phyloP scores from a whole-genome alignment of 1,284 basidiomycete species.

The Fomitopsis betulina region DNA sequence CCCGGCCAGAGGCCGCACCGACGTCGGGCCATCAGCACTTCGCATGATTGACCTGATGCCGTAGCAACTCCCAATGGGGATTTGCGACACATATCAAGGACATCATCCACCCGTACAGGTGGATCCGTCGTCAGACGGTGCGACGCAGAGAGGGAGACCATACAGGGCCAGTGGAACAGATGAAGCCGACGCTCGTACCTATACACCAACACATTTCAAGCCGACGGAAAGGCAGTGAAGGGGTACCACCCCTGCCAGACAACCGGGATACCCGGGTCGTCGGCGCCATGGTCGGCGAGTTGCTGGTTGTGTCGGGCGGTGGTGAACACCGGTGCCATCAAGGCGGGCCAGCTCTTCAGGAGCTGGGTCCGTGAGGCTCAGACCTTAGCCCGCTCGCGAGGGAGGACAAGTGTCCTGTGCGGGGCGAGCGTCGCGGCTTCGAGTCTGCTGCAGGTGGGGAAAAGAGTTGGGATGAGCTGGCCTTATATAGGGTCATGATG shows the following conservation, averaged over 20 bases:
- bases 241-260: neutral
- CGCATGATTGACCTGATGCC: neutral
- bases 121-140: slow-evolving; percentile 19
- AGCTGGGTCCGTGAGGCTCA: slow-evolving; percentile 43
- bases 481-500: neutral
- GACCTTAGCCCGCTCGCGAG: slow-evolving; percentile 56
- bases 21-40: neutral
- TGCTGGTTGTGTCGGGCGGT: slow-evolving; percentile 42
- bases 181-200: slow-evolving; percentile 20
- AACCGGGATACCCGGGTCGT: neutral
- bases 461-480: neutral
- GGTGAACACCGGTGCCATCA: slow-evolving; percentile 39
- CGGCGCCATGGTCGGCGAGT: slow-evolving; percentile 19
- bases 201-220: slow-evolving; percentile 24
- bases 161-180: neutral
- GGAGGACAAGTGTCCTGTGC: slow-evolving; percentile 30
- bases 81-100: neutral
- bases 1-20: slow-evolving; percentile 2
- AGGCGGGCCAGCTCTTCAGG: slow-evolving; percentile 36
- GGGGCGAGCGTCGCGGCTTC: slow-evolving; percentile 49
- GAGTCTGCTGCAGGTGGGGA: slow-evolving; percentile 25
- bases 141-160: slow-evolving; percentile 18
- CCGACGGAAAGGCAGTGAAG: neutral
- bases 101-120: neutral
- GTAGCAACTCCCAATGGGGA: neutral